Base-by-base conservation (phyloP, 2,329 filamentous ascomycete genomes). In the Botrytis fabae region DNA sequence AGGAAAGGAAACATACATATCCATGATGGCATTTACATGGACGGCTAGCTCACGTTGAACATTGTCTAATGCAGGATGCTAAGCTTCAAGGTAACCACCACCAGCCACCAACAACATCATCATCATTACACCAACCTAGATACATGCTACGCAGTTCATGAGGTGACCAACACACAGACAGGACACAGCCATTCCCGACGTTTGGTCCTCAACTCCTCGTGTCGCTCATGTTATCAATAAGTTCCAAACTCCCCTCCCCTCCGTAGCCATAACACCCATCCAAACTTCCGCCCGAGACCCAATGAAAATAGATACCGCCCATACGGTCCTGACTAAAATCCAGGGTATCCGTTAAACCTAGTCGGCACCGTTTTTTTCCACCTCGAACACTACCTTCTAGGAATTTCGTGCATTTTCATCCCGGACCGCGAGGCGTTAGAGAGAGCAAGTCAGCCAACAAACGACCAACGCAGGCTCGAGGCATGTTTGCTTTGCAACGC, bases 251-350 rank as follows among this genome's bases (percentile, higher is more conserved):
- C 48, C 28, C 3, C 1, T 4, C 48, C 28, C 3, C 25, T 16
- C 20, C 51, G 32, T 32, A 18, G 28, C 14, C 16, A 28, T 2
- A 18, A 57, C 51, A 57, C n/a, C 51, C 51, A 54, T 54, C 25
- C 12, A 4, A 48, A 20, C n/a, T 25, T n/a, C 70, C 16, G 28
- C 48, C 65, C 70, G 61, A 71, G 61, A 71, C 61, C 70, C 61
- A 66, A 71, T 44, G 48, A 25, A 44, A 40, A 8, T 22, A 66
- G 48, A 71, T 59, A 71, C 70, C 70, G 70, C 44, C 70, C 35
- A 66, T 44, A 66, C 66, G 70, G 70, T 71, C 64, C 64, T 40
- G 59, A 51, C 32, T 38, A 63, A 57, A 70, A 70, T 51, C 54
- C 57, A 70, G 69, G 57, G 57, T 70, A 12, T 63, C 42, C 69